Evolutionary conservation across 257 asterid species (phyloP), one percentile per base, ranked within the genome.

Genomic region (Jacaranda mimosifolia): DNA sequence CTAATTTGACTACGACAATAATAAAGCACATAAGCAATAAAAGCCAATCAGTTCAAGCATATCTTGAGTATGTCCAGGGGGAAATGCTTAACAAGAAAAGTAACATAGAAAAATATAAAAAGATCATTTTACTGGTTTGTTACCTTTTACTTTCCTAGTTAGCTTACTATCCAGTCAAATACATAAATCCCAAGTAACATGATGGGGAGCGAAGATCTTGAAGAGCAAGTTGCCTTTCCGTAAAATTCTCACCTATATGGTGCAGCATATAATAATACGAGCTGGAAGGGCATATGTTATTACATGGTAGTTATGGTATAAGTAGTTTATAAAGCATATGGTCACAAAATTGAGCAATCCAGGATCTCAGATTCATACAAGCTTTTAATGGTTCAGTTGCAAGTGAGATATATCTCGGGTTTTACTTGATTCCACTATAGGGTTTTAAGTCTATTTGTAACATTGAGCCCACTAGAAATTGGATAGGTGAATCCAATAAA

Each of bases 381-480:
- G 64, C 56, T 42, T 57, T 17, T 36, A 38, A 40, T 32, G 55
- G 35, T 59, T 45, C 46, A 35, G 68, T n/a, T n/a, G 59, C 63
- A 15, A 63, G 43, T 72, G 40, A 62, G 14, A 66, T 32, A 59
- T 51, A 72, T 58, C 32, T 63, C 48, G 46, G 11, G 38, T 69
- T 4, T 43, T 35, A 36, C 56, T 42, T 57, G 7, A 55, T 43
- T 49, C 64, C 5, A 19, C 1, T 62, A 6, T 11, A 11, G 64
- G 55, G 4, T 26, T 51, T 75, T 75, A 57, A 68, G 62, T 12
- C 17, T 43, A 68, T 68, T 63, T 8, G 35, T 11, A 51, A 48
- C 56, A 51, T 36, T 45, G 66, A 74, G 52, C 62, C 57, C 70
- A 35, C 39, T 19, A 3, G 67, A 79, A 53, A 69, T 40, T 77